Evolutionary conservation across 1,284 basidiomycete genomes (phyloP), one percentile per base, ranked within the genome.

Genomic region (Ustilago loliicola): DNA sequence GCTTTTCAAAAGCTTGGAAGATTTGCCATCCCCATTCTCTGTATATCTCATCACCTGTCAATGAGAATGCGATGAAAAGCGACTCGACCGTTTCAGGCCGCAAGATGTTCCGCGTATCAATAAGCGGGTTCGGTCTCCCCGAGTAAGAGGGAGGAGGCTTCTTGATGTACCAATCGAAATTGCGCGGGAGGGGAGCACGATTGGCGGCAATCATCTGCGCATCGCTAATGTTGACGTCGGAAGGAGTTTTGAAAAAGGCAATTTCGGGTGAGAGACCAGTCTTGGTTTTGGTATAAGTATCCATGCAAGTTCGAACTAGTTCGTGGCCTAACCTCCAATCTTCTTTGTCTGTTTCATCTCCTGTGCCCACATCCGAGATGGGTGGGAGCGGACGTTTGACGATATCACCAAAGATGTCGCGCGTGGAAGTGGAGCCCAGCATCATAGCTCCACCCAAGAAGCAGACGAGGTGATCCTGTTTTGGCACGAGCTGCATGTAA

Each of bases 381-480:
- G 81, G 81, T 3, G 81, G 75, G 8, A 73, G 52, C 0, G 62
- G 74, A 1, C 58, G 54, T 53, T 77, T 59, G 52, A 50, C 21
- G 1, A n/a, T 32, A 21, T 65, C 60, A 2, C 69, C 80, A 34
- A 72, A 67, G 34, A 65, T 58, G 59, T 80, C 77, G 2, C 58
- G 30, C 0, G 40, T 30, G 8, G 72, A 74, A 11, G 68, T 68
- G 15, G 95, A 93, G 23, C 96, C 95, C 7, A 98, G 90, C 89
- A 98, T 92, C 79, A 98, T 90, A 2, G 93, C 93, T 6, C 95
- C 95, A 38, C 93, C 95, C 52, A 98, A 88, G 91, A 98, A 98
- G 87, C 96, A 98, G 1, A 94, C 95, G 23, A 98, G 90, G 86
- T 98, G 96, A 86, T 98, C 96, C 88, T 98, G 96, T 87, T 97